Evolutionary conservation across 2,329 filamentous ascomycete species (phyloP), one percentile per base, ranked within the genome.

Genomic region (Neofusicoccum parvum): DNA sequence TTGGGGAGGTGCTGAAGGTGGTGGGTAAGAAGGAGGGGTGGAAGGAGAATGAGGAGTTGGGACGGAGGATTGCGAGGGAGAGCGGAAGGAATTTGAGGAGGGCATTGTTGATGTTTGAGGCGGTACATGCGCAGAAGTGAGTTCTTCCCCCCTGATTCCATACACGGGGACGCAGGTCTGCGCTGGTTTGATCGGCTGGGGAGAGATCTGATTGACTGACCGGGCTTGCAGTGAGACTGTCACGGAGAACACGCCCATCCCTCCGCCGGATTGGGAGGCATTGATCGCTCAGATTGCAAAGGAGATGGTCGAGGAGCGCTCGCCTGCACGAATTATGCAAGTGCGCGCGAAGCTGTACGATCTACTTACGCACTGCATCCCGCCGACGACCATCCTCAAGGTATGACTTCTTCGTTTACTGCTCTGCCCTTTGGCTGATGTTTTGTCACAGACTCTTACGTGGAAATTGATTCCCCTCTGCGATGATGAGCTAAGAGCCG

Each of bases 301-400:
- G 73, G 94, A 98, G 72, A 97, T 99, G 64, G 88, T 97, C 75
- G 90, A 91, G 45, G 94, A 99, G 77, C 92, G 96, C 74, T 92
- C 92, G n/a, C 94, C 95, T 0, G 89, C 90, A 36, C 87, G 92
- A 59, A 94, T 99, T 67, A 81, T 99, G 68, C 87, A 93, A 74
- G 93, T 97, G 53, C 88, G 95, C 68, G 89, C 92, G 10, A 96
- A 97, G 79, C 86, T 99, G n/a, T 99, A 99, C 80, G 95, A 99
- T 75, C 86, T 99, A 39, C 85, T 99, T 53, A 96, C 94, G 6
- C 95, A 99, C 78, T 99, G 96, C 79, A 99, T 99, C 74, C 95
- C 96, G 14, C 87, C 95, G 2, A 97, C 94, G 0, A 96, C 91
- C 0, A 94, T 99, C 68, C 85, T 99, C 72, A 97, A 97, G 82